A percentile compares a stretch with the other conserved stretches of the same genome.
Evolutionary conservation across 345 rosid species (phyloP).

Genomic region (Eucalyptus melliodora): DNA sequence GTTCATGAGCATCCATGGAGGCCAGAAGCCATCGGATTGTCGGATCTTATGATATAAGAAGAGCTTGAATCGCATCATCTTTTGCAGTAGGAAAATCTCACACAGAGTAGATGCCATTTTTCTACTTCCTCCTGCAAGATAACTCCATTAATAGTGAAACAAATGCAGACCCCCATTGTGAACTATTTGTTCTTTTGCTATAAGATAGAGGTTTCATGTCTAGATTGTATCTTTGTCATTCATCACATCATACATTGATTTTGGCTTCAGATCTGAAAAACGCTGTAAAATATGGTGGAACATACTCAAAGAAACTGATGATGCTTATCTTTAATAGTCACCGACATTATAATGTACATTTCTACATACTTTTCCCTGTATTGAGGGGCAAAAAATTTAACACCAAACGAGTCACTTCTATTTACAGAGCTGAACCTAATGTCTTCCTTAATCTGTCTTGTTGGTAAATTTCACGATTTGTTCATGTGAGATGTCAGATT

Average conservation of each 20-base stretch:
- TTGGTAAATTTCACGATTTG: not conserved
- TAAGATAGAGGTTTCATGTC: not conserved
- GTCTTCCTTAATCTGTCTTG: not conserved
- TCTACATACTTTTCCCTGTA: not conserved
- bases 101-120: not conserved
- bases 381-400: not conserved
- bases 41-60: not conserved
- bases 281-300: not conserved
- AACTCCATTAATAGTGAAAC: not conserved
- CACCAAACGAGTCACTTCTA: not conserved
- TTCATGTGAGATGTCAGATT: not conserved
- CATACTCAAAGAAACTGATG: not conserved
- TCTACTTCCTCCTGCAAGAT: not conserved
- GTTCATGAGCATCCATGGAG: not conserved
- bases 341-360: not conserved
- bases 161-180: not conserved
- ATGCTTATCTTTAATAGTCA: not conserved
- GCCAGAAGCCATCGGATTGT: not conserved
- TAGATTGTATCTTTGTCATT: not conserved
- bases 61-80: not conserved
- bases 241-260: not conserved
- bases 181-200: not conserved
- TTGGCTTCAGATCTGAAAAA: not conserved
- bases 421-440: not conserved
- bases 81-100: not conserved